Base-by-base conservation (phyloP, 202 grass and related monocot genomes). In the Tripidium arundinaceum region DNA sequence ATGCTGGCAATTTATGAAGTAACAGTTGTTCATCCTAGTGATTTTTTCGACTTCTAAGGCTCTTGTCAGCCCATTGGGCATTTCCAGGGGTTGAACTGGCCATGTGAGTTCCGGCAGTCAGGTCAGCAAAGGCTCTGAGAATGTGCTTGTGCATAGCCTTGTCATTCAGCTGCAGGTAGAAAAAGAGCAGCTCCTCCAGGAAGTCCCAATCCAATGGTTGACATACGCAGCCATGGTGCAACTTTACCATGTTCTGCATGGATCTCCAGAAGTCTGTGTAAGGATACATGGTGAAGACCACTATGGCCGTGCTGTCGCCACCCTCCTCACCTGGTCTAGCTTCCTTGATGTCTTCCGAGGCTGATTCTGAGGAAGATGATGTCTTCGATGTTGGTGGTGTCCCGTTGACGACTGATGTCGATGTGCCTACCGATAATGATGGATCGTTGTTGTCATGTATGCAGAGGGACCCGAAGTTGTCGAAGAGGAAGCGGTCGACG, bases 141-240 rank as follows among this genome's bases (percentile, higher is more conserved):
- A 98, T 87, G 68, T 98, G 65, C 88, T 80, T 91, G 74, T 91
- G 90, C 68, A 91, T 82, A 15, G 61, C 82, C 65, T 65, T 85
- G 68, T 98, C 92, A 29, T 98, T 95, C n/a, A 98, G 84, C 64
- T 95, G 79, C 31, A 95, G 79, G 79, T 95, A 98, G 63, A 79
- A 88, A 3, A 93, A 84, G 37, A 98, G 88, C 2, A 95, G 81
- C 60, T 93, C 95, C 82, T 89, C 84, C 61, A 98, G 73, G 74
- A 95, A 98, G 66, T 98, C 90, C 95, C 92, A 95, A 37, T 98
- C 95, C 86, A 94, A 67, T 4, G 86, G 42, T 72, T 50, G 68
- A n/a, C 62, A 72, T 4, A 54, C 1, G 28, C 47, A 58, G 1
- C 58, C 75, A 33, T 89, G 88, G 70, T 86, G 90, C n/a, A 80